Base-by-base conservation (phyloP, 441 rosid genomes). In the Arabidopsis hybrid region DNA sequence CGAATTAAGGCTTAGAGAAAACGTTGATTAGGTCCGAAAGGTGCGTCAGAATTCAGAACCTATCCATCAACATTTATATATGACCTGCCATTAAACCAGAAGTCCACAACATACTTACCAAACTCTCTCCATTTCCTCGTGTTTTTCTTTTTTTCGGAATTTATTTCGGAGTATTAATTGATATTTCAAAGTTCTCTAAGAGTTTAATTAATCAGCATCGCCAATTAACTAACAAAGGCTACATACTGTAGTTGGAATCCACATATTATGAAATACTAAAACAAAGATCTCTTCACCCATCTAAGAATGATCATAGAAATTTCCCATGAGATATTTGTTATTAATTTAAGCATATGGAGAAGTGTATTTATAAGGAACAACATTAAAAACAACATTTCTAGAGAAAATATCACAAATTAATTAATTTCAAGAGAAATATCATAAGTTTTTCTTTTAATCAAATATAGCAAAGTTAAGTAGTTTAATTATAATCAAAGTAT, bases 21-120 rank as follows among this genome's bases (percentile, higher is more conserved):
- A 63, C 60, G 61, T 40, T 70, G 72, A 50, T 70, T 76, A 76
- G 80, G 80, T 76, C 72, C 49, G 72, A 70, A 76, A 76, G 76
- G 61, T n/a, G n/a, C n/a, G n/a, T n/a, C n/a, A n/a, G n/a, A n/a
- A n/a, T n/a, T n/a, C n/a, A 64, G 32, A 76, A 61, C 65, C 70
- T 70, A 69, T 64, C 71, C 56, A 63, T 70, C 61, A 75, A 46
- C 18, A 62, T 51, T 14, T 53, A 62, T 68, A 43, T 43, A 21
- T 36, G 52, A 75, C 52, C 60, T 69, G 70, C 75, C 43, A 69
- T 46, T 75, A 36, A 62, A 55, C 65, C 75, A 64, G 36, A 76
- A 76, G 75, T 70, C 76, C 71, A 76, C 72, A 76, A 64, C 67
- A 70, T 65, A 40, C 21, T 57, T 58, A 76, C 76, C 80, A 63